Evolutionary conservation across 257 asterid species (phyloP).

Genomic region (Avicennia marina): DNA sequence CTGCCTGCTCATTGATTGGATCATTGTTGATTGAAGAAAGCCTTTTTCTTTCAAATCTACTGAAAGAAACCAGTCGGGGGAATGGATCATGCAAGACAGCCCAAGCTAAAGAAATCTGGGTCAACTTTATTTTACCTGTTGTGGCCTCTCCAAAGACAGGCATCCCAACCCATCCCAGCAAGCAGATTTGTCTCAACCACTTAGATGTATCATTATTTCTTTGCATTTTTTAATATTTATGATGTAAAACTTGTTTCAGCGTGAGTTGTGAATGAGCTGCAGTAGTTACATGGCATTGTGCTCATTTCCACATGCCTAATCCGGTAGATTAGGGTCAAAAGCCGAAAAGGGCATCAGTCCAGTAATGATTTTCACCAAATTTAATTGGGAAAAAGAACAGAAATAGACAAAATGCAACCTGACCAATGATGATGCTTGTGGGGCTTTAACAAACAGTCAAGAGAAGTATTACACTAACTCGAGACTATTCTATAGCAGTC

Average conservation of each 20-base stretch:
- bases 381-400: neutral
- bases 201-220: neutral
- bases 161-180: conserved; percentile 12
- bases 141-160: conserved; percentile 21
- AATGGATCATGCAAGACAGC: conserved; percentile 23
- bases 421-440: conserved; percentile 11
- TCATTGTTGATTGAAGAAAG: conserved; percentile 14
- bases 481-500: no score
- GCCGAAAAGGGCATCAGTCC: neutral
- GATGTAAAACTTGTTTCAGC: neutral
- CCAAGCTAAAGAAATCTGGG: conserved; percentile 13
- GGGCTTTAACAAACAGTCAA: no score
- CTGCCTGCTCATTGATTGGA: conserved; percentile 28
- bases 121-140: conserved; percentile 22
- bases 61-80: conserved; percentile 8
- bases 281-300: neutral
- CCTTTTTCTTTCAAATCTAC: neutral
- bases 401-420: conserved; percentile 14
- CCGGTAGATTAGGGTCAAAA: neutral
- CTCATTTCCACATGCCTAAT: conserved; percentile 20
- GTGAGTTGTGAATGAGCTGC: neutral
- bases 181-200: conserved; percentile 31
- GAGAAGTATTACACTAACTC: no score
- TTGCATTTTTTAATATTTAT: neutral
- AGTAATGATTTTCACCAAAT: conserved; percentile 16